Evolutionary conservation across 2,329 filamentous ascomycete genomes (phyloP).

Genomic region (Neoarthrinium moseri): DNA sequence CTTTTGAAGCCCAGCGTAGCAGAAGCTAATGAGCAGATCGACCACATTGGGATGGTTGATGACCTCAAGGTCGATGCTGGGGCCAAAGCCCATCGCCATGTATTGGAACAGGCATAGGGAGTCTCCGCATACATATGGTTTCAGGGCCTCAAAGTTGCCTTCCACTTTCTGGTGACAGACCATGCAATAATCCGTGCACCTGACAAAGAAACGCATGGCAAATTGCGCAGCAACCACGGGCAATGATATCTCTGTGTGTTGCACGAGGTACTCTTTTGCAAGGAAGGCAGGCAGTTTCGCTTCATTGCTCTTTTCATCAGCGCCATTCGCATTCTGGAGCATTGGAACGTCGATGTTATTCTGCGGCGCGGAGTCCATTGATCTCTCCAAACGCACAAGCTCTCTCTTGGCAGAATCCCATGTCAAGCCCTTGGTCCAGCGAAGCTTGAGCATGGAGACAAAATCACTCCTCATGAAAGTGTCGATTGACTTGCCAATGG

Average conservation of each 20-base stretch:
- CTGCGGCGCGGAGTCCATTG: no score
- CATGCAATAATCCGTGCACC: conserved; percentile 84
- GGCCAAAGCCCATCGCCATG: conserved; percentile 80
- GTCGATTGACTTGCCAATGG: conserved; percentile 72
- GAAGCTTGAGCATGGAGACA: conserved; percentile 58
- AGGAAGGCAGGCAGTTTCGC: conserved; percentile 22
- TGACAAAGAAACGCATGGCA: conserved; percentile 71
- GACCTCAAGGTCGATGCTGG: conserved; percentile 83
- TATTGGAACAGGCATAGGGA: conserved; percentile 84
- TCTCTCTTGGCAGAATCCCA: conserved; percentile 67
- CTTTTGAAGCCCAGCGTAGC: conserved; percentile 57
- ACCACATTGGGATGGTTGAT: conserved; percentile 76
- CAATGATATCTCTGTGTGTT: conserved; percentile 41
- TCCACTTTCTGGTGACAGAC: conserved; percentile 73
- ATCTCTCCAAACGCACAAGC: background rate
- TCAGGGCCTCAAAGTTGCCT: conserved; percentile 66
- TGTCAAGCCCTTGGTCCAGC: conserved; percentile 47
- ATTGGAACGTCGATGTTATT: background rate
- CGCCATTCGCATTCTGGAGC: background rate
- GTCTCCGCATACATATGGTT: conserved; percentile 76
- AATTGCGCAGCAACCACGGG: conserved; percentile 70
- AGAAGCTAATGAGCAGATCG: conserved; percentile 81
- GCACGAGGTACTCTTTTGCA: conserved; percentile 27
- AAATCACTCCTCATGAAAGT: conserved; percentile 67
- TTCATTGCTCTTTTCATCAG: conserved; percentile 4